Evolutionary conservation across 1,139 yeast genomes (phyloP), one percentile per base, ranked within the genome.

Genomic region (Sugiyamaella neomexicana): DNA sequence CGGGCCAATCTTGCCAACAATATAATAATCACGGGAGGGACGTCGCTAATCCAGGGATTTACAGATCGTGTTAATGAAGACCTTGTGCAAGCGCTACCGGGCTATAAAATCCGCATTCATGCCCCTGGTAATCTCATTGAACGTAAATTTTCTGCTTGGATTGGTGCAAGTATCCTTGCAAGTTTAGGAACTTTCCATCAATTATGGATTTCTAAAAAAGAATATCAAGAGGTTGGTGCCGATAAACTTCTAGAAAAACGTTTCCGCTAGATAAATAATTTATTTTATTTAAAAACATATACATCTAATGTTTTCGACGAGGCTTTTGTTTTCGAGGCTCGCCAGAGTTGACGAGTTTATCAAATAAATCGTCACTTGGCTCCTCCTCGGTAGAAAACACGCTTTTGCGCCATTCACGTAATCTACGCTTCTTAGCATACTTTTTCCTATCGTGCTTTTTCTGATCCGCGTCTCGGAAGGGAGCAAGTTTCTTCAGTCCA

Each of bases 161-260:
- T 93, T 54, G 99, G 99, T 43, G 98, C 97, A 6, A 85, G 95
- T 61, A 95, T 93, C 40, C 76, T 93, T 56, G 86, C 97, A 2
- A 86, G 96, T 54, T 77, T 93, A 65, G 99, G 99, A 27, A 90
- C 97, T 1, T 93, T 93, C 77, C 99, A 93, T 70, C 99, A 93
- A 72, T 76, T 90, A 75, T 93, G 99, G 98, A 96, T 93, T 2
- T 88, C 95, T 45, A 86, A 85, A 68, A 83, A 82, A 63, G 99
- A 93, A 71, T 89, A 87, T 65, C 89, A 89, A 59, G 99, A 93
- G 68, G 93, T 86, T 27, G 99, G 99, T 8, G 81, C 85, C 8
- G 95, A 88, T 55, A 82, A 90, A 68, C 78, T 91, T 43, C 55
- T 67, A 4, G 70, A 67, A 52, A 64, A 67, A 54, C 53, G 69